phyloP scores from a whole-genome alignment of 108 stramenopile genomes.

The Cyclotella cryptica region DNA sequence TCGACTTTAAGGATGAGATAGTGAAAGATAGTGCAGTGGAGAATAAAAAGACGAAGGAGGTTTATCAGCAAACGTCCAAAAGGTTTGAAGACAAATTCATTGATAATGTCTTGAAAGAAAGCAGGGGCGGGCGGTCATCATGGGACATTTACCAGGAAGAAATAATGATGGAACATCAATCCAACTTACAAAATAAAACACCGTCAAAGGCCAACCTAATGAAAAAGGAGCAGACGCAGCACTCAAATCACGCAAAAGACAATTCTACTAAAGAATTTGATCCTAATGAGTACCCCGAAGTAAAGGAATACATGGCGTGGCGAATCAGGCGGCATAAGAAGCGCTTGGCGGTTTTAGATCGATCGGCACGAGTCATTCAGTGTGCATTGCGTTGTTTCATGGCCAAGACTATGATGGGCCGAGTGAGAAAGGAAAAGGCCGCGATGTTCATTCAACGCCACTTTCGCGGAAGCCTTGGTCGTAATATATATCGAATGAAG shows the following conservation, averaged over 20 bases:
- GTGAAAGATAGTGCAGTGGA: neutral
- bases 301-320: constrained; percentile 91
- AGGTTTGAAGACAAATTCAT: constrained; percentile 51
- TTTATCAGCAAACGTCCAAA: constrained; percentile 14
- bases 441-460: constrained; percentile 70
- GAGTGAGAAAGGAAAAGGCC: constrained; percentile 65
- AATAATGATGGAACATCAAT: constrained; percentile 43
- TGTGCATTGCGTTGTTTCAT: constrained; percentile 66
- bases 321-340: constrained; percentile 82
- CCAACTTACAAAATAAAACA: constrained; percentile 43
- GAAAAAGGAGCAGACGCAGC: constrained; percentile 25
- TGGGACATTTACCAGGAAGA: constrained; percentile 49
- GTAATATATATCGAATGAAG: constrained; percentile 56
- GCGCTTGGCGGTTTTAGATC: constrained; percentile 68
- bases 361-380: constrained; percentile 71
- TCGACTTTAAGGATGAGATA: constrained; percentile 2
- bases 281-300: constrained; percentile 79
- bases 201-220: constrained; percentile 14
- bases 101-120: constrained; percentile 38
- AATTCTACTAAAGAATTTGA: constrained; percentile 48
- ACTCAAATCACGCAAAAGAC: constrained; percentile 10
- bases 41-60: constrained; percentile 1
- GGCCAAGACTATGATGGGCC: constrained; percentile 67
- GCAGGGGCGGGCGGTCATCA: constrained; percentile 32
- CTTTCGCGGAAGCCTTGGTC: constrained; percentile 72